Base-by-base conservation (phyloP, 2,329 filamentous ascomycete species). In the Macrophomina phaseolina region DNA sequence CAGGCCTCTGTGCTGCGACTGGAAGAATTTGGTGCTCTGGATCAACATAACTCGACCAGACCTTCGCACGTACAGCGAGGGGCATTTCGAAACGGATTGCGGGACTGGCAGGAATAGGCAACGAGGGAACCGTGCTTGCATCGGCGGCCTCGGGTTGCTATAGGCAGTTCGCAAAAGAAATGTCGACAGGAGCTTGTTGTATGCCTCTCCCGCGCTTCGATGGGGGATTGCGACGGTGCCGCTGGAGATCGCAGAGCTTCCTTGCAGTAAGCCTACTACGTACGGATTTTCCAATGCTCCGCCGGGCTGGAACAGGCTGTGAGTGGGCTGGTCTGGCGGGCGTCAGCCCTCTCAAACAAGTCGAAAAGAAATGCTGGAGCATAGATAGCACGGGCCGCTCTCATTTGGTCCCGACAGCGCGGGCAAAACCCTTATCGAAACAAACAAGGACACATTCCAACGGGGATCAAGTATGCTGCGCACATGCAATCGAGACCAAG, bases 371-470 rank as follows among this genome's bases (percentile, higher is more conserved):
- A 61, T 48, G 11, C 11, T 46, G 42, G 58, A 61, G 55, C 58
- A 61, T 38, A 61, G 58, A 62, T 62, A 62, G 58, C 45, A 11
- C 32, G 9, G 6, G 9, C 9, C 42, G 12, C 36, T 62, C 45
- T 49, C 45, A 62, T 62, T 62, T 62, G 58, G 30, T 62, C 58
- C 58, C 58, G 32, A 9, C 45, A 36, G 45, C 12, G 5, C 42
- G 58, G 58, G 58, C 45, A 38, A 48, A 38, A 34, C 45, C 48
- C 61, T 64, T 64, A 64, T 64, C 61, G 46, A 53, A 53, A 64
- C 61, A 53, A 51, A 52, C 60, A 63, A n/a, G 40, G 34, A 11
- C 46, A 52, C 60, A 64, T 53, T 64, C 34, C 61, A 49, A 16
- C 45, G 45, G 38, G 23, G 30, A 23, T 51, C 34, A 40, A 34